Base-by-base conservation (phyloP, 768 basidiomycete species). In the Kwoniella shandongensis region DNA sequence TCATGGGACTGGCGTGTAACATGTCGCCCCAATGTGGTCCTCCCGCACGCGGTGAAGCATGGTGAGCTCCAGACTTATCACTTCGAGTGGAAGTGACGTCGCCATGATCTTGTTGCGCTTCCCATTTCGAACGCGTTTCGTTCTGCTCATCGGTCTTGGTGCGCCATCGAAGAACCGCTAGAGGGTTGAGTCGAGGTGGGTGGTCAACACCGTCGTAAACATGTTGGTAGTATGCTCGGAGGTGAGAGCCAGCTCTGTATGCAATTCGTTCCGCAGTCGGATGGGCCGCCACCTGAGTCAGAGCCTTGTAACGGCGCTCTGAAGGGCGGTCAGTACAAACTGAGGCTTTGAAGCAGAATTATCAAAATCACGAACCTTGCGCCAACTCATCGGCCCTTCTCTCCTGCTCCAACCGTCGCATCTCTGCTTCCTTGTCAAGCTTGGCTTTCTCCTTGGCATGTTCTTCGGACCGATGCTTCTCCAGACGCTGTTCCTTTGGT, bases 231-330 rank as follows among this genome's bases (percentile, higher is more conserved):
- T 46, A 66, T 5, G 69, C 66, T 32, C 62, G 65, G 17, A 73
- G 55, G 44, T 70, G 69, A 6, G 67, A 51, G 12, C 55, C 45
- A 1, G 62, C 58, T 6, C 50, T 49, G 39, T 68, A 66, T 7
- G 72, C 69, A 11, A 45, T 27, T n/a, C 59, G 51, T 40, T 68
- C 65, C 7, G 62, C 30, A 12, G 46, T 44, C 4, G 72, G 72
- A 59, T 73, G 72, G 1, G 70, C 70, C 10, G 67, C 63, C 38
- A 72, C 64, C 41, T 68, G 72, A 7, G 62, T 66, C 5, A 70
- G 59, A 40, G 66, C 66, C 4, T 54, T 48, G 54, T 47, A 70
- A 17, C 65, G 62, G 22, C 69, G 67, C 44, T 72, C 70, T 71
- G 30, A 4, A 17, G n/a, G 12, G n/a, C 36, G n/a, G 36, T 38